Evolutionary conservation across 176 grass and related monocot genomes (phyloP), one percentile per base, ranked within the genome.

Genomic region (Oryza glumipatula): DNA sequence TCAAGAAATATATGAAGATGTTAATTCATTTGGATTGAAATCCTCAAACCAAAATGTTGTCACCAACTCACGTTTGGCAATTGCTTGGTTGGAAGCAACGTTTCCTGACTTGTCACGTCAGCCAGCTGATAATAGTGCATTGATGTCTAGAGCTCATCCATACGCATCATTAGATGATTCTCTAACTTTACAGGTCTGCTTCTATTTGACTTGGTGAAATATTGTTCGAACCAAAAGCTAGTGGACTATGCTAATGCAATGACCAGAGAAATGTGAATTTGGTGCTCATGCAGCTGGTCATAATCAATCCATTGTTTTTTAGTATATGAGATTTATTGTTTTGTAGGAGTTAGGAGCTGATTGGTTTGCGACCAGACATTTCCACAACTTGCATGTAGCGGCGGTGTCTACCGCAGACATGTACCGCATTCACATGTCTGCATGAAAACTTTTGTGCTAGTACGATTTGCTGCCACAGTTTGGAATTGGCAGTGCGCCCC

Each of bases 41-140:
- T 93, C 91, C 63, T 90, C 87, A 49, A 88, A 95, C 79, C 82
- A 88, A 83, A 92, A 92, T 92, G 76, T 90, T 46, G 83, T 89
- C 81, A 92, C 87, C 52, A 92, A 89, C 74, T 92, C 89, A 66
- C 87, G 68, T 94, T 82, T 92, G 78, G 96, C 93, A 46, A 91
- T 94, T 85, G 84, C 82, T 67, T 98, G 93, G 96, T 86, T 98
- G 84, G 96, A 98, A 88, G 87, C 89, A 83, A 98, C 89, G 28
- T 98, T 95, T 88, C 93, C 96, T 66, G 93, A 98, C 68, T 24
- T 98, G 74, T 78, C 88, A 68, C 67, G 80, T 86, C 91, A 88
- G 83, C 85, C 89, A 73, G 82, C 76, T 84, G 79, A 91, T 76
- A 71, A 7, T 72, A 65, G 30, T 54, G 70, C 67, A 12, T 44